phyloP scores from a whole-genome alignment of 202 grass and related monocot genomes.

The Thinopyrum obtusiflorum region DNA sequence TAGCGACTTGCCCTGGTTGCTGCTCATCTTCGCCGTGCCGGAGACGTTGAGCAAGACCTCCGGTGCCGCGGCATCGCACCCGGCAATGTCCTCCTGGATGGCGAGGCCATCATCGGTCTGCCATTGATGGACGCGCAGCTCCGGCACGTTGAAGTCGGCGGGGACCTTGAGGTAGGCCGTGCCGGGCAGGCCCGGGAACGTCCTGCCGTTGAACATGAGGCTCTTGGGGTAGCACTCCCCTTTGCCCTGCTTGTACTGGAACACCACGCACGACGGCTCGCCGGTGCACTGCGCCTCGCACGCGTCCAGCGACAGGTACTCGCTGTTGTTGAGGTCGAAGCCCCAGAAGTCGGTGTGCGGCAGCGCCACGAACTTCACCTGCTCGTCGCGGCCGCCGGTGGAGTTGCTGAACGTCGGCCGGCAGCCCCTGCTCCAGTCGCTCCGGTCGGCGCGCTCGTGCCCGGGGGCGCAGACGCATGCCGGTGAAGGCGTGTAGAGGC shows the following conservation, averaged over 20 bases:
- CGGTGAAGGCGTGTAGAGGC: constrained; percentile 40
- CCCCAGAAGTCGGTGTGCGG: constrained; percentile 66
- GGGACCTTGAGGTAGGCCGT: constrained; percentile 42
- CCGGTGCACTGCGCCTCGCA: neutral
- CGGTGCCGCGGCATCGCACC: neutral
- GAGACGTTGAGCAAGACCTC: constrained; percentile 21
- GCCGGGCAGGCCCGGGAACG: constrained; percentile 28
- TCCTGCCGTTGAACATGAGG: constrained; percentile 48
- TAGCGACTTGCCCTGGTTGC: constrained; percentile 2
- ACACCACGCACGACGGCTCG: constrained; percentile 23
- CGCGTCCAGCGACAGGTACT: constrained; percentile 3
- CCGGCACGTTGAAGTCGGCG: neutral
- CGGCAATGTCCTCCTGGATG: neutral
- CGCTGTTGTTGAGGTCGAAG: constrained; percentile 42
- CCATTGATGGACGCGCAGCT: constrained; percentile 26
- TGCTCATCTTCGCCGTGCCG: neutral
- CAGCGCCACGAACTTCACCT: constrained; percentile 40
- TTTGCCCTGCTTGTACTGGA: constrained; percentile 31
- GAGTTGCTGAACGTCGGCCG: constrained; percentile 3
- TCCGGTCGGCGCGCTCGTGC: constrained; percentile 38
- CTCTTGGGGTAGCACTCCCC: constrained; percentile 49
- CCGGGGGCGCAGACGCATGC: constrained; percentile 52
- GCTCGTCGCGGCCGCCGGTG: neutral
- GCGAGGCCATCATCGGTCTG: constrained; percentile 2
- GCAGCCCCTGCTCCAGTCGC: constrained; percentile 61